These are phyloP conservation scores for Pythium dissotocum DNA, from an alignment of 352 stramenopile species.

Conservation along the genomic window DNA sequence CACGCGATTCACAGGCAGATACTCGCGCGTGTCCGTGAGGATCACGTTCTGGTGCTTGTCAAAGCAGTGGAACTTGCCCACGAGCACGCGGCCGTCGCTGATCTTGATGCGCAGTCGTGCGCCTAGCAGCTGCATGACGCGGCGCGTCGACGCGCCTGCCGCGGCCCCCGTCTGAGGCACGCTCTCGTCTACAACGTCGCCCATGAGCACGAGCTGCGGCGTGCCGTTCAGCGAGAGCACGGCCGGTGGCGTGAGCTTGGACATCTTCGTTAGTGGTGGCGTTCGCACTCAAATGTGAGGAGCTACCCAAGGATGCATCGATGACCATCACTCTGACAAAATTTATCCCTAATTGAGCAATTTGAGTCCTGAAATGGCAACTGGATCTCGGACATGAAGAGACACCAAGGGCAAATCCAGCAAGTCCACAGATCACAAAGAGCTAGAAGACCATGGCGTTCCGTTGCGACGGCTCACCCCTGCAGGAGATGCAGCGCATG, in stretches of 20 bases:
- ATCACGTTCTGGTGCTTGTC: constrained; percentile 87
- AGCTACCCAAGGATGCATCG: neutral
- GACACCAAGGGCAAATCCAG: neutral
- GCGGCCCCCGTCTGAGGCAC: constrained; percentile 3
- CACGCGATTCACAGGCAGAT: constrained; percentile 34
- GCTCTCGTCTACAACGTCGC: neutral
- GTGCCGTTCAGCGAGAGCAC: constrained; percentile 68
- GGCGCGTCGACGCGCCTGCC: constrained; percentile 47
- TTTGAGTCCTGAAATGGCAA: constrained; percentile 1
- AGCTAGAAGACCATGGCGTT: constrained; percentile 29
- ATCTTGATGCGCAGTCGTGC: constrained; percentile 62
- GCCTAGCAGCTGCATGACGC: constrained; percentile 64
- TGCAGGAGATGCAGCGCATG: constrained; percentile 64
- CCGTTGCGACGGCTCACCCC: constrained; percentile 35
- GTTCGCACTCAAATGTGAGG: neutral
- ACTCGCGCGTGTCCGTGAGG: constrained; percentile 69
- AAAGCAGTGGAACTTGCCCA: constrained; percentile 76
- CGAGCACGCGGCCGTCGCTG: constrained; percentile 64
- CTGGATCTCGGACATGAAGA: constrained; percentile 3
- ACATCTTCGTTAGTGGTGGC: constrained; percentile 7
- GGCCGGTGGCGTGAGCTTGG: constrained; percentile 17
- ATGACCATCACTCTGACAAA: neutral
- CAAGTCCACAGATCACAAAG: neutral
- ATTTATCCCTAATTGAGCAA: neutral
- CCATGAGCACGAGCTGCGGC: constrained; percentile 34